Base-by-base conservation (phyloP, 805 yeast genomes). In the Schwanniomyces polymorphus region DNA sequence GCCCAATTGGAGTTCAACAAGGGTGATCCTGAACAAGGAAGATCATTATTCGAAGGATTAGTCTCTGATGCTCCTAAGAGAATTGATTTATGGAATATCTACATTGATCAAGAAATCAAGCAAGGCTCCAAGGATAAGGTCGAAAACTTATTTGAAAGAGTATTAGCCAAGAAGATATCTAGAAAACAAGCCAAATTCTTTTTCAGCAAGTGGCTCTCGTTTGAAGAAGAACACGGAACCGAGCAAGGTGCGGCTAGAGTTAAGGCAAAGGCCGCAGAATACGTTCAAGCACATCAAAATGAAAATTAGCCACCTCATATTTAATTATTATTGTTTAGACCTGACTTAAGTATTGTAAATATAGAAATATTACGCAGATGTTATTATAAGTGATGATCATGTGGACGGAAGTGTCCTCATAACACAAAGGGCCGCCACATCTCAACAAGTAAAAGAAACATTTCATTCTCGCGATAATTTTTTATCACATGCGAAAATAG, bases 1-100 rank as follows among this genome's bases (percentile, higher is more conserved):
- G 97, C 96, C 21, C 91, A 87, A 65, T 70, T 91, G 46, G 98
- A 92, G 67, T 92, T 85, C 65, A 57, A 75, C 46, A 85, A 85
- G 67, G 98, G 98, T 56, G 97, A 91, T 54, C 73, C 90, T 7
- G 99, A 92, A 68, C 92, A 91, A 65, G 99, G 96, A 45, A 85
- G 98, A 64, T 88, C 97, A 1, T 76, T 92, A 56, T 89, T 92
- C 60, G 98, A 92, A 72, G 98, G 97, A 49, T 79, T 92, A 53
- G 67, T 92, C 45, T 81, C 92, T 21, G 94, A 91, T 62, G 92
- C 88, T 41, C 94, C 97, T 45, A 90, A 90, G 76, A 82, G 96
- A 70, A 81, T 89, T 51, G 99, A 92, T 67, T 68, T 92, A 51
- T 92, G 98, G 98, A 91, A 88, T 60, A 96, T 92, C 35, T 92